phyloP scores from a whole-genome alignment of 78 protist genomes.

The Protostelium mycophagum region DNA sequence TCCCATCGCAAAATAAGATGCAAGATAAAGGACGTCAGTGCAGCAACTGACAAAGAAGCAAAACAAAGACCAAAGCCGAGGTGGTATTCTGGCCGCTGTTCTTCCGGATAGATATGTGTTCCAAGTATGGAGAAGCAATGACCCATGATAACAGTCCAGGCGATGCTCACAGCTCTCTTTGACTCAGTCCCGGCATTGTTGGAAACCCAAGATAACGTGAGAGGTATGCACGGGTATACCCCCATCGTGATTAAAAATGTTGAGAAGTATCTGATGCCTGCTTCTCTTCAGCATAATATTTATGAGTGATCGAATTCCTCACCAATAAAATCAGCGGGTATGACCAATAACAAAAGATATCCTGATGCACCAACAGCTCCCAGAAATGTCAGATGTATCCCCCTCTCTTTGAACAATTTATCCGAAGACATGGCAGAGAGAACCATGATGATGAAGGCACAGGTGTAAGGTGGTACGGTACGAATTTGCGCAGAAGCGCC shows the following conservation, averaged over 20 bases:
- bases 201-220: neutral
- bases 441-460: neutral
- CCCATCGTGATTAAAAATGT: neutral
- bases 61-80: neutral
- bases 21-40: neutral
- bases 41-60: neutral
- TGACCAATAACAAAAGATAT: neutral
- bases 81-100: neutral
- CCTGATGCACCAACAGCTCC: neutral
- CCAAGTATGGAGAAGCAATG: neutral
- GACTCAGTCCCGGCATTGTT: neutral
- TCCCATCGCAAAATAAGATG: neutral
- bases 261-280: neutral
- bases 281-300: neutral
- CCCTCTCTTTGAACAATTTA: neutral
- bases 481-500: neutral
- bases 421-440: neutral
- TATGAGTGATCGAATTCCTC: neutral
- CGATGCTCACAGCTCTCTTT: neutral
- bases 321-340: neutral
- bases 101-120: neutral
- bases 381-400: neutral
- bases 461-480: neutral
- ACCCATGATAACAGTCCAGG: neutral
- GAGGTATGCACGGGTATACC: neutral